phyloP scores from a whole-genome alignment of 179 eudicot species.

The Nepenthes alata region DNA sequence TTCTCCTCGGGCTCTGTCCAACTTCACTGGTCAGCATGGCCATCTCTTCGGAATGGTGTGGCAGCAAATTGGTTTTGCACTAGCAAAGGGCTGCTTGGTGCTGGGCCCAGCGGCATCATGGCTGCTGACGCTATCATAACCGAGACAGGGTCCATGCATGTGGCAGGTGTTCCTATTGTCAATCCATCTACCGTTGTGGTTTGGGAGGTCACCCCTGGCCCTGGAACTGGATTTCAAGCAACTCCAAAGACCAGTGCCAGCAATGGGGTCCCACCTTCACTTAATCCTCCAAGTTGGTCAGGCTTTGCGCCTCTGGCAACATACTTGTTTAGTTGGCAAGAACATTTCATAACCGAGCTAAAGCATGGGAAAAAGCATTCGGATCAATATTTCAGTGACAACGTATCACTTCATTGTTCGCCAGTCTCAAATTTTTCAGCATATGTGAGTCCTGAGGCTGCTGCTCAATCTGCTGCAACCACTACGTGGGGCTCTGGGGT shows the following conservation, averaged over 20 bases:
- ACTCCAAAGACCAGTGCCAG: slow-evolving; percentile 53
- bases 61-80: slow-evolving; percentile 86
- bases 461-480: slow-evolving; percentile 85
- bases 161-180: slow-evolving; percentile 95
- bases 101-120: slow-evolving; percentile 98
- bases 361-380: slow-evolving; percentile 68
- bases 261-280: slow-evolving; percentile 64
- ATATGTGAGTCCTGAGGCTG: slow-evolving; percentile 93
- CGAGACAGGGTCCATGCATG: slow-evolving; percentile 89
- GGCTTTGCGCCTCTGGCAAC: slow-evolving; percentile 89
- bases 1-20: slow-evolving; percentile 95
- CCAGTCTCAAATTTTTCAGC: slow-evolving; percentile 98
- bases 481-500: slow-evolving; percentile 99
- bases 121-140: slow-evolving; percentile 97
- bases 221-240: slow-evolving; percentile 83
- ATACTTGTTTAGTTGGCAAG: slow-evolving; percentile 85
- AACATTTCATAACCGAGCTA: slow-evolving; percentile 56
- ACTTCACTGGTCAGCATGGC: slow-evolving; percentile 96
- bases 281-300: slow-evolving; percentile 74
- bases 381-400: slow-evolving; percentile 54
- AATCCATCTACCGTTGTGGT: slow-evolving; percentile 96
- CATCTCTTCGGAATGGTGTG: slow-evolving; percentile 47
- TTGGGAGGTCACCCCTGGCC: slow-evolving; percentile 98
- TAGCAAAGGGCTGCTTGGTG: slow-evolving; percentile 93
- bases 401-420: slow-evolving; percentile 75